These are phyloP conservation scores for Dillenia suffruticosa DNA, from an alignment of 164 flowering plant species.

Conservation along the genomic window DNA sequence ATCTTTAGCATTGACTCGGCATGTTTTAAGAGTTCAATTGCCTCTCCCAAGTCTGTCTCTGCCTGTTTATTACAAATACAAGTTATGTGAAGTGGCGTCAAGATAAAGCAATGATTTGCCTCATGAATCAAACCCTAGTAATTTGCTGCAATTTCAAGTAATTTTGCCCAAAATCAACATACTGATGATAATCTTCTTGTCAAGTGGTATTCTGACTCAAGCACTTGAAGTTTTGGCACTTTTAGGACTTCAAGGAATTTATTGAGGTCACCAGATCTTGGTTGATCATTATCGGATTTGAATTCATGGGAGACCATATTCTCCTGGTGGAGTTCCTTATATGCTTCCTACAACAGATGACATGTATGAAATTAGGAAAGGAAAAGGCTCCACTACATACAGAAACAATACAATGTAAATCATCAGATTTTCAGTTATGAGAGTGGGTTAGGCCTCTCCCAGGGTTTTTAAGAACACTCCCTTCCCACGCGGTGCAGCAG, in stretches of 20 bases:
- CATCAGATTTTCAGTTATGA: too few relatives aligned
- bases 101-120: background rate
- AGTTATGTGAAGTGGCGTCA: background rate
- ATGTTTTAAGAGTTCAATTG: conserved; percentile 61
- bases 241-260: conserved; percentile 36
- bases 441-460: too few relatives aligned
- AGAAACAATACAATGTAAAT: too few relatives aligned
- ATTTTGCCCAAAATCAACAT: conserved; percentile 12
- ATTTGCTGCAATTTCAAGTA: too few relatives aligned
- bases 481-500: too few relatives aligned
- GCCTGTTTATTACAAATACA: conserved; percentile 42
- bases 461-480: too few relatives aligned
- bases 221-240: conserved; percentile 43
- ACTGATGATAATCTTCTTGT: conserved; percentile 44
- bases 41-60: conserved; percentile 46
- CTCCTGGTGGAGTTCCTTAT: conserved; percentile 26
- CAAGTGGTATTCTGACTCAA: conserved; percentile 63
- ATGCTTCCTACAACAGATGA: conserved; percentile 35
- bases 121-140: too few relatives aligned
- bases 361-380: background rate
- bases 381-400: too few relatives aligned
- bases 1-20: conserved; percentile 37
- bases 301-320: conserved; percentile 17
- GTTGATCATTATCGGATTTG: conserved; percentile 17
- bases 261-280: conserved; percentile 17